Base-by-base conservation (phyloP, 495 filamentous ascomycete genomes). In the Podospora sp. region DNA sequence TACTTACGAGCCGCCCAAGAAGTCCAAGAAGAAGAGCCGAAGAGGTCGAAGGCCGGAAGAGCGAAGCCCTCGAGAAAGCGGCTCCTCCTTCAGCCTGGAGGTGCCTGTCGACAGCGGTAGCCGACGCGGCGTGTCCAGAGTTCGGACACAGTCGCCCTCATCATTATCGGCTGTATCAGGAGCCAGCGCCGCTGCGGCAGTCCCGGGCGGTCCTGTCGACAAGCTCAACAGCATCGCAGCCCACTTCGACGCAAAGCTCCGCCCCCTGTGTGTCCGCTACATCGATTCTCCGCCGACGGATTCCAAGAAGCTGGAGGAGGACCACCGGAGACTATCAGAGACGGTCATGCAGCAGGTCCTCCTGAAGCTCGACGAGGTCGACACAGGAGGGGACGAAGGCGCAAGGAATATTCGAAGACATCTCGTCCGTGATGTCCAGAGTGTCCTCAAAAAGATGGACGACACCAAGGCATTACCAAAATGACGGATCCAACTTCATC, bases 301-400 rank as follows among this genome's bases (percentile, higher is more conserved):
- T 25, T 70, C 76, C 21, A 90, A 91, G 76, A 89, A 89, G 79
- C 82, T 87, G 50, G 87, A 87, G 21, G 90, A 91, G 50, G 90
- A 94, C 69, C 89, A 97, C 67, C 89, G 90, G 76, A 91, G 87
- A 75, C 73, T 97, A 36, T 89, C 85, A 27, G 95, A 97, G 82
- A 92, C 88, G 4, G 90, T 97, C 62, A 79, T 98, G 82, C 84
- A 87, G 60, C 91, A 97, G 74, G 84, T 94, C 7, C 68, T 97
- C 65, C 70, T 99, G 71, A 97, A 96, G 78, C 82, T 94, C 26
- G 94, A 97, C 80, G 89, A 83, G 16, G 89, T 97, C 26, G 92
- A 94, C 63, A 89, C 87, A 2, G 86, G 89, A 21, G 88, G 86
- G 6, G 85, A 94, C 69, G 81, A 77, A 21, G 86, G 85, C 9